Base-by-base conservation (phyloP, 495 filamentous ascomycete species). In the Entonaema liquescens region DNA sequence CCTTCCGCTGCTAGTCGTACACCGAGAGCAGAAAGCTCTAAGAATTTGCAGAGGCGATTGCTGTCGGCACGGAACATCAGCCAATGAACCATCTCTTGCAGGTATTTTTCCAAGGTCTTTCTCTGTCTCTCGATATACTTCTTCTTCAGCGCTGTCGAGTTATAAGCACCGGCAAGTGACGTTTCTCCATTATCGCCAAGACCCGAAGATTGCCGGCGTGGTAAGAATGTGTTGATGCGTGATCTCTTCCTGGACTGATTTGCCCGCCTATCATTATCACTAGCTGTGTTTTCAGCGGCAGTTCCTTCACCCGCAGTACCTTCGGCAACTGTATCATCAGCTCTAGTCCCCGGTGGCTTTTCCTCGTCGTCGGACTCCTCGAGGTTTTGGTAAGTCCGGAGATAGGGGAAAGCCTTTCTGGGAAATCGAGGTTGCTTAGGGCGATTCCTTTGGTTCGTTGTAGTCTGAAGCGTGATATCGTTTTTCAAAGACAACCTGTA, bases 31-130 rank as follows among this genome's bases (percentile, higher is more conserved):
- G 95, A 98, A 4, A 99, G 79, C 77, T 99, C 95, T 12, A 99
- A 82, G 76, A 99, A 99, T 73, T 94, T 95, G 82, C 95, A 99
- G 12, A 99, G 82, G 12, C 95, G 89, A 74, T 97, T 99, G 79
- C 93, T 97, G 74, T 98, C 96, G 15, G 95, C 88, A 49, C 95
- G 88, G 80, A 99, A 98, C 71, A 98, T 98, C 71, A 98, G 87
- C 84, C 92, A 96, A 19, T 91, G 86, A 25, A 97, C 97, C 89
- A 98, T 90, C 72, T 94, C 91, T 72, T 95, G 92, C n/a, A 99
- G 82, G 76, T 99, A 99, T 35, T 86, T 87, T 76, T 98, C 95
- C 11, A 99, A 83, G 72, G 93, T 94, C 78, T 89, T 91, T 57
- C 95, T 87, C 77, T 98, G 94, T 55, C 89, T 87, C 75, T 85